Evolutionary conservation across 768 basidiomycete species (phyloP).

Genomic region (Mrakia frigida): DNA sequence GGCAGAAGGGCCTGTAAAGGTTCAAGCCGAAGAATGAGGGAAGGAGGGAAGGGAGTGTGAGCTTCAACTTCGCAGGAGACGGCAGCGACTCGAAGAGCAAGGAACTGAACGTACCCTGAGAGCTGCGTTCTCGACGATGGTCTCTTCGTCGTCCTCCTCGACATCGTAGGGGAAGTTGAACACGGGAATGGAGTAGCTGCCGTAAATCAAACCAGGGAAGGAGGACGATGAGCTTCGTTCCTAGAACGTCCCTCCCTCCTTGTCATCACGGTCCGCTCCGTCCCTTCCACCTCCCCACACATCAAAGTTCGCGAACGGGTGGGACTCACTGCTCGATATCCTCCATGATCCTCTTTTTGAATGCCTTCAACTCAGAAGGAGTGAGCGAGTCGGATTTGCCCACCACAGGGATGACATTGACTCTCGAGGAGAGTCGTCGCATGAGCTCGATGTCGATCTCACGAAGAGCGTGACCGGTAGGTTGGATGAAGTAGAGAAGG

Average conservation of each 20-base stretch:
- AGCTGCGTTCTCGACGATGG: conserved; percentile 94
- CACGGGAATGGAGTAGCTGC: conserved; percentile 62
- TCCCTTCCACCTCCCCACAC: conserved; percentile 48
- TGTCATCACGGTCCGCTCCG: neutral
- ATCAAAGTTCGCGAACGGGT: conserved; percentile 95
- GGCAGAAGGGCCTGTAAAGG: conserved; percentile 73
- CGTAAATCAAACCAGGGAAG: neutral
- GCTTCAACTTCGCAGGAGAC: neutral
- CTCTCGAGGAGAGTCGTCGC: conserved; percentile 93
- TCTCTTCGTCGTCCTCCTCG: conserved; percentile 98
- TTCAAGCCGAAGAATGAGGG: neutral
- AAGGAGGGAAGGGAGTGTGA: neutral
- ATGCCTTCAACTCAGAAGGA: conserved; percentile 82
- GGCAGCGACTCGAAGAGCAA: neutral
- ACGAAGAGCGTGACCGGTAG: conserved; percentile 89
- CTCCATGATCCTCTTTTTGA: conserved; percentile 99
- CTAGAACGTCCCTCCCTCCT: neutral
- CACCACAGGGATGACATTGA: conserved; percentile 95
- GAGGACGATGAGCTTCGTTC: neutral
- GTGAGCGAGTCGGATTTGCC: conserved; percentile 96
- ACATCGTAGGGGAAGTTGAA: conserved; percentile 97
- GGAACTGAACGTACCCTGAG: conserved; percentile 59
- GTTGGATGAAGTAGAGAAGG: conserved; percentile 94
- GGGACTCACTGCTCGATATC: conserved; percentile 98
- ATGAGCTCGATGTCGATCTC: conserved; percentile 99